Evolutionary conservation across 1,284 basidiomycete species (phyloP).

Genomic region (Trichosporon sp.): DNA sequence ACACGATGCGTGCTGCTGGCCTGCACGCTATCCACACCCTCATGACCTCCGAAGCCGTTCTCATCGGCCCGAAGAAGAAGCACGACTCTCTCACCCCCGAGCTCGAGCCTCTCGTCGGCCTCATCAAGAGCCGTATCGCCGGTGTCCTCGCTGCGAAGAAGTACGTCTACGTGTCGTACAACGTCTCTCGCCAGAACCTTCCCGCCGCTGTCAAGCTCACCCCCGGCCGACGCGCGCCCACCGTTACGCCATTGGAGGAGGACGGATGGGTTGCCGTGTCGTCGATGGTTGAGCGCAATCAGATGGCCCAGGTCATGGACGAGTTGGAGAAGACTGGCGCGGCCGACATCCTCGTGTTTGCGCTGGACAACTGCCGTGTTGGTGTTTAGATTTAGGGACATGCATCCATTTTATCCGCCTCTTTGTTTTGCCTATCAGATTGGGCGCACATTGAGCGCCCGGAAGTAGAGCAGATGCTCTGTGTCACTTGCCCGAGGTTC

Average conservation of each 20-base stretch:
- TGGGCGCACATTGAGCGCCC: too few species aligned
- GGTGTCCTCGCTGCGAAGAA: constrained; percentile 85
- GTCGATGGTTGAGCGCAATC: constrained; percentile 83
- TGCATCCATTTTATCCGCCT: not conserved
- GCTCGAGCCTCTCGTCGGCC: constrained; percentile 58
- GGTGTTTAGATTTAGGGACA: constrained; percentile 47
- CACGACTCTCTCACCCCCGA: constrained; percentile 60
- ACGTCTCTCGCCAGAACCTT: constrained; percentile 65
- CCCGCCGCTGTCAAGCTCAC: constrained; percentile 65
- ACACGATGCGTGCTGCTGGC: constrained; percentile 98
- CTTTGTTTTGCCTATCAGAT: not conserved
- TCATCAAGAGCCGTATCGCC: constrained; percentile 81
- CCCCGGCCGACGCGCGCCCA: constrained; percentile 84
- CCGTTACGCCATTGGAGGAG: constrained; percentile 75
- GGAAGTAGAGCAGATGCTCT: too few species aligned
- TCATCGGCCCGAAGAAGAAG: constrained; percentile 73
- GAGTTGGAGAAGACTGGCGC: constrained; percentile 74
- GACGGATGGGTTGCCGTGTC: constrained; percentile 85
- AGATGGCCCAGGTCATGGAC: constrained; percentile 87
- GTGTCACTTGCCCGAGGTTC: too few species aligned
- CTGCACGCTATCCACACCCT: constrained; percentile 87
- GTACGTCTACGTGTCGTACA: constrained; percentile 91
- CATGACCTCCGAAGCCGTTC: constrained; percentile 82
- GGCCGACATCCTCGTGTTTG: constrained; percentile 83
- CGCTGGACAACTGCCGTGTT: constrained; percentile 89